Base-by-base conservation (phyloP, 192 early-diverging fungal species). In the Jimgerdemannia flammicorona region DNA sequence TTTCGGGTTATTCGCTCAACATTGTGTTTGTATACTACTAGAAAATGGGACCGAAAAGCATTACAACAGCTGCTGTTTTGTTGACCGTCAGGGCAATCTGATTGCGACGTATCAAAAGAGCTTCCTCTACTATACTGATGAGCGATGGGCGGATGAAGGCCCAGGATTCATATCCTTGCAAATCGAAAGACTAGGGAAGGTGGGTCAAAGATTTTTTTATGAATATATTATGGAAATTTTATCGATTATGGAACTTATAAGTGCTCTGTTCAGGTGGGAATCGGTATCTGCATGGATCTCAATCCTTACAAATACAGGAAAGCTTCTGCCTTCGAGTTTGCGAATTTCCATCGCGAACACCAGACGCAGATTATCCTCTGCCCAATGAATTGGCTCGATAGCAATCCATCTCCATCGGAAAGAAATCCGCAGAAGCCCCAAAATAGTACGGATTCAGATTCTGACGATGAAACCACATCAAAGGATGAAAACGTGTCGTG, bases 231-330 rank as follows among this genome's bases (percentile, higher is more conserved):
- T 29, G 29, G 29, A 29, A 29, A 29, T 29, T 29, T 29, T 29
- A 29, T 29, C 29, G 29, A 29, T 29, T 29, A 29, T 29, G 29
- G 1, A 29, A 29, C 29, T 29, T 29, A 29, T 29, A 29, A 69
- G 10, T 69, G 10, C 40, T 9, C 40, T 64, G 10, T 69, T 18
- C 75, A 89, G 90, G 84, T 93, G 20, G 93, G 90, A n/a, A 79
- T 91, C 66, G 93, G 91, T 3, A 95, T 95, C 8, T 95, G 94
- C 71, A 94, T 95, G 94, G 94, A 95, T 80, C 41, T 95, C 19
- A 95, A 95, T 73, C 94, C 93, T 3, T 92, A 90, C 69, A 78
- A 83, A 59, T 95, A 94, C 79, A 74, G 87, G 75, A 76, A 81
- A 2, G 95, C 93, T 74, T 78, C 78, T 59, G 88, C 74, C 41